These are phyloP conservation scores for Zizania palustris DNA, from an alignment of 202 grass and related monocot genomes.

Conservation along the genomic window DNA sequence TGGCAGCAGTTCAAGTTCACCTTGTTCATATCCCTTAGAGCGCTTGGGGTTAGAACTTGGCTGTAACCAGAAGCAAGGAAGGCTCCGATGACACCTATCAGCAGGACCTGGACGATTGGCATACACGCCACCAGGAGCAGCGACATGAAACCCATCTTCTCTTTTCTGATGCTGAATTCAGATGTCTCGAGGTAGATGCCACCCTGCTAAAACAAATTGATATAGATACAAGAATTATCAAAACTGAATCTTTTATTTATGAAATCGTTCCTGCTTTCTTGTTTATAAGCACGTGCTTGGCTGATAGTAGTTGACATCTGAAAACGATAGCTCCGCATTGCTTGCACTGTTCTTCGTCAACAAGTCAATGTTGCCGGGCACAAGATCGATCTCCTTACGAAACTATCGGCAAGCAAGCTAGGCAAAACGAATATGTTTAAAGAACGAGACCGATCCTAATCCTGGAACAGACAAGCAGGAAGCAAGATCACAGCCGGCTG, in stretches of 20 bases:
- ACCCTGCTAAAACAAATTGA: constrained; percentile 7
- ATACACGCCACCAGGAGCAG: constrained; percentile 78
- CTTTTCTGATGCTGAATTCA: constrained; percentile 19
- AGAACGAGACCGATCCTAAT: background rate
- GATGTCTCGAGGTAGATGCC: background rate
- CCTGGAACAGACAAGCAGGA: too few relatives aligned
- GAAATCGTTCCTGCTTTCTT: background rate
- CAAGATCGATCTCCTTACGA: background rate
- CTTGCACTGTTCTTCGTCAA: background rate
- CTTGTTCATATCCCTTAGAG: constrained; percentile 89
- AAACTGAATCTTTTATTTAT: background rate
- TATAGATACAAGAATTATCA: background rate
- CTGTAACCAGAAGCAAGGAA: constrained; percentile 70
- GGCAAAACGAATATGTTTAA: background rate
- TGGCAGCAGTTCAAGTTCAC: constrained; percentile 48
- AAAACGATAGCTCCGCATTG: constrained; percentile 13
- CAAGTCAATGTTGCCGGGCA: background rate
- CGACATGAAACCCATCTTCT: constrained; percentile 71
- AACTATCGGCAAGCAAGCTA: background rate
- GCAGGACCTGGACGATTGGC: constrained; percentile 77
- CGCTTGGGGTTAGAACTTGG: constrained; percentile 62
- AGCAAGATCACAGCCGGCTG: too few relatives aligned
- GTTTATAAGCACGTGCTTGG: background rate
- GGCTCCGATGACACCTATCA: constrained; percentile 75
- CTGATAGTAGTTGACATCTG: background rate